Conservation (phyloP, 441 rosid genomes). For the Syzygium malaccense region DNA sequence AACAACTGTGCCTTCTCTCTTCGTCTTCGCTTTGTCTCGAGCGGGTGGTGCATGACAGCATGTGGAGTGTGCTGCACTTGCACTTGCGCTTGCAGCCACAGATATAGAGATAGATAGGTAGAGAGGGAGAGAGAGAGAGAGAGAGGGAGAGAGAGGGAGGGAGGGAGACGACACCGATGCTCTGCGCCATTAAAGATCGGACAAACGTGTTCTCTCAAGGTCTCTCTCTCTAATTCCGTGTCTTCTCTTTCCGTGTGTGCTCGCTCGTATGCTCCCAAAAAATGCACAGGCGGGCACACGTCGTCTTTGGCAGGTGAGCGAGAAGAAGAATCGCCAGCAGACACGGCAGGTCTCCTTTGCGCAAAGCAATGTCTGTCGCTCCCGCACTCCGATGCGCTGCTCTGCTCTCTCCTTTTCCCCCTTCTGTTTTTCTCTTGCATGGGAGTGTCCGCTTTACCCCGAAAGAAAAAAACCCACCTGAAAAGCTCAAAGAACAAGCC, state of each 20-base stretch:
- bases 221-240: neutral
- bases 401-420: slow-evolving; percentile 4
- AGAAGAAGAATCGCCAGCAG: slow-evolving; percentile 5
- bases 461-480: neutral
- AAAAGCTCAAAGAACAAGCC: neutral
- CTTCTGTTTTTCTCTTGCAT: neutral
- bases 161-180: slow-evolving; percentile 27
- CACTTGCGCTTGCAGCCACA: neutral
- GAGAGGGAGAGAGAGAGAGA: neutral
- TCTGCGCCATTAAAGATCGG: slow-evolving; percentile 8
- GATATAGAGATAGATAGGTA: too few relatives aligned
- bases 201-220: too few relatives aligned
- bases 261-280: neutral
- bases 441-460: neutral
- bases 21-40: neutral
- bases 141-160: neutral
- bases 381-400: slow-evolving; percentile 31
- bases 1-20: neutral
- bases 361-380: slow-evolving; percentile 37
- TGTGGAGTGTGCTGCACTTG: neutral
- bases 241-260: neutral
- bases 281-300: neutral
- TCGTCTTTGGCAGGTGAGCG: neutral
- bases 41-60: neutral
- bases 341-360: neutral